Percentiles rank a stretch among this genome's conserved stretches.
These are phyloP conservation scores for Cladorrhinum sp. DNA, from an alignment of 2,329 filamentous ascomycete genomes.

Conservation along the genomic window DNA sequence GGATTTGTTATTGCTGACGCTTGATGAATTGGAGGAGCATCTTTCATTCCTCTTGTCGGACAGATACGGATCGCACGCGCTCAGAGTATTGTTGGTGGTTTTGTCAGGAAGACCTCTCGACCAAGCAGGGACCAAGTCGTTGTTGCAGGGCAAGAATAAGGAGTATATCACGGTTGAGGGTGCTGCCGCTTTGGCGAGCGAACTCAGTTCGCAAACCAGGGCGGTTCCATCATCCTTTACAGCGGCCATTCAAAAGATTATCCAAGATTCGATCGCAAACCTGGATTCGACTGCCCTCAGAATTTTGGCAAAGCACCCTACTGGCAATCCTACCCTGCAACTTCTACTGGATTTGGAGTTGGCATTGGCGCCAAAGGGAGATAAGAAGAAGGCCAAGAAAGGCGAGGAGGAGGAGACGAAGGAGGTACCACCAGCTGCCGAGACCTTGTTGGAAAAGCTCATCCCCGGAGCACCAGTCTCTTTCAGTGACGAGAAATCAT, in stretches of 20 bases:
- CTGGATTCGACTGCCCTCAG: constrained; percentile 79
- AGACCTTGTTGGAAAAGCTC: constrained; percentile 68
- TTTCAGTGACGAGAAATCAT: constrained; percentile 68
- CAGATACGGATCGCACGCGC: constrained; percentile 82
- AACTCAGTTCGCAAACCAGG: constrained; percentile 44
- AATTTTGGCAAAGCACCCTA: constrained; percentile 80
- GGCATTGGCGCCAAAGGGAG: constrained; percentile 61
- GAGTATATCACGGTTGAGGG: constrained; percentile 70
- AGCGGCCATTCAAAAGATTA: constrained; percentile 75
- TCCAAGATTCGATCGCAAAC: constrained; percentile 68
- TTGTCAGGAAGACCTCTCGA: constrained; percentile 80
- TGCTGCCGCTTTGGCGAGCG: constrained; percentile 45
- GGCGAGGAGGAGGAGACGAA: constrained; percentile 36
- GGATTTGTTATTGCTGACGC: constrained; percentile 74
- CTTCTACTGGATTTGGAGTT: constrained; percentile 85
- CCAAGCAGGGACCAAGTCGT: constrained; percentile 62
- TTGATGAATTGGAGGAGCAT: constrained; percentile 85
- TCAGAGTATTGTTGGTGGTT: constrained; percentile 81
- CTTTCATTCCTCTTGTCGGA: constrained; percentile 83
- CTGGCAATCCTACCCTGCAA: constrained; percentile 91
- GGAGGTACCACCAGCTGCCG: constrained; percentile 32
- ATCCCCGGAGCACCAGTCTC: constrained; percentile 72
- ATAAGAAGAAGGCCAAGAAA: constrained; percentile 56
- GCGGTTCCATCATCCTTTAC: constrained; percentile 77
- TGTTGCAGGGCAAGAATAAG: constrained; percentile 91